Evolutionary conservation across 2,329 filamentous ascomycete species (phyloP).

Genomic region (Furcasterigmium furcatum): DNA sequence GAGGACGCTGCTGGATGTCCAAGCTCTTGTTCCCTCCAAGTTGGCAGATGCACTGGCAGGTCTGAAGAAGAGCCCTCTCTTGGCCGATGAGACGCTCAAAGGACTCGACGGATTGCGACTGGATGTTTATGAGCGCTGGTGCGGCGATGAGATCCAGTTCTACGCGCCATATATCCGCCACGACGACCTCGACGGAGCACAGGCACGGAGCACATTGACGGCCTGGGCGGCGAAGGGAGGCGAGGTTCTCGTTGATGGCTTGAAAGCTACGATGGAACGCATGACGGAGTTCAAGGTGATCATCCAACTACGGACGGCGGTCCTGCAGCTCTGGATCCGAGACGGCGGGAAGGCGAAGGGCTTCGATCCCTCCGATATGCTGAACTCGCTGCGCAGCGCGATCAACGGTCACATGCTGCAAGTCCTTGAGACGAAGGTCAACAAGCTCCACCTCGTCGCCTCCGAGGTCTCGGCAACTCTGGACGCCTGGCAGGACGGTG

Average conservation of each 20-base stretch:
- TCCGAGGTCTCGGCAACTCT: slow-evolving; percentile 61
- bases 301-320: slow-evolving; percentile 64
- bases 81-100: slow-evolving; percentile 68
- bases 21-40: slow-evolving; percentile 69
- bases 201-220: slow-evolving; percentile 58
- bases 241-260: slow-evolving; percentile 56
- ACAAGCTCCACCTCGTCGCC: slow-evolving; percentile 62
- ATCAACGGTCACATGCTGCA: slow-evolving; percentile 66
- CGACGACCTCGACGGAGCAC: slow-evolving; percentile 64
- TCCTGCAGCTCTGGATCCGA: slow-evolving; percentile 74
- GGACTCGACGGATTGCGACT: slow-evolving; percentile 68
- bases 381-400: slow-evolving; percentile 63
- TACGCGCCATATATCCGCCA: slow-evolving; percentile 87
- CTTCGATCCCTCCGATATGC: slow-evolving; percentile 64
- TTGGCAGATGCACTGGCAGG: slow-evolving; percentile 66
- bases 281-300: slow-evolving; percentile 67
- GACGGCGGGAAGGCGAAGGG: slow-evolving; percentile 62
- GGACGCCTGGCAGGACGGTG: slow-evolving; percentile 53
- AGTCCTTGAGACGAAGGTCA: slow-evolving; percentile 61
- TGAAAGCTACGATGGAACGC: slow-evolving; percentile 55
- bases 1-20: slow-evolving; percentile 73
- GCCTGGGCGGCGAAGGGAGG: slow-evolving; percentile 62
- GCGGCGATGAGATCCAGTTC: slow-evolving; percentile 75
- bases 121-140: slow-evolving; percentile 76
- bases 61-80: slow-evolving; percentile 67